These are phyloP conservation scores for Colletotrichum euphorbiae DNA, from an alignment of 2,329 filamentous ascomycete genomes.

Conservation along the genomic window DNA sequence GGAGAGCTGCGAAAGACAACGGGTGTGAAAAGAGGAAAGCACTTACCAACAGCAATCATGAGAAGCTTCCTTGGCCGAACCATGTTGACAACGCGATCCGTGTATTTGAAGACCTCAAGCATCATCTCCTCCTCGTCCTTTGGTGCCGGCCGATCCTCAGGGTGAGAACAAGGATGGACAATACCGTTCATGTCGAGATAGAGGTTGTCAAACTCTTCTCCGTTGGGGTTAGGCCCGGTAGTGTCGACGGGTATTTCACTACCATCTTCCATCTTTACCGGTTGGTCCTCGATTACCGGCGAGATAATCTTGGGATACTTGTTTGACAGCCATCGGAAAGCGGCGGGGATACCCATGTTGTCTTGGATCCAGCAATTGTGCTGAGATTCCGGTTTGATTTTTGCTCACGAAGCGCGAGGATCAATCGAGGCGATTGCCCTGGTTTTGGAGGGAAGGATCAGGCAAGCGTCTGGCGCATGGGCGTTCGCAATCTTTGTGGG, in stretches of 20 bases:
- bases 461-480: constrained; percentile 2
- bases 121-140: constrained; percentile 99
- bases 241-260: constrained; percentile 86
- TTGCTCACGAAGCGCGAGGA: not conserved
- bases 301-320: constrained; percentile 99
- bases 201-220: constrained; percentile 96
- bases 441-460: not conserved
- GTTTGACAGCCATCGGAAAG: constrained; percentile 95
- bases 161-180: constrained; percentile 97
- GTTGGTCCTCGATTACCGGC: constrained; percentile 86
- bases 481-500: not conserved
- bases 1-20: constrained; percentile 31
- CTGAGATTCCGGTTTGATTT: not conserved
- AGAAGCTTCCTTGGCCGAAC: constrained; percentile 94
- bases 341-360: constrained; percentile 91
- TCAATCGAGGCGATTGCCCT: constrained; percentile 1
- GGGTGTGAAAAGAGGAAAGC: not conserved
- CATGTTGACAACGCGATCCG: constrained; percentile 99
- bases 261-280: constrained; percentile 83
- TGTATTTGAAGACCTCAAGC: constrained; percentile 97
- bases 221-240: constrained; percentile 90
- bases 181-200: constrained; percentile 99
- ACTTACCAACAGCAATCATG: constrained; percentile 94
- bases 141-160: constrained; percentile 90
- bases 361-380: not conserved